Percentiles rank a stretch among this genome's conserved stretches.
Conservation (phyloP, 805 yeast genomes). For the Ogataea paradorogensis region DNA sequence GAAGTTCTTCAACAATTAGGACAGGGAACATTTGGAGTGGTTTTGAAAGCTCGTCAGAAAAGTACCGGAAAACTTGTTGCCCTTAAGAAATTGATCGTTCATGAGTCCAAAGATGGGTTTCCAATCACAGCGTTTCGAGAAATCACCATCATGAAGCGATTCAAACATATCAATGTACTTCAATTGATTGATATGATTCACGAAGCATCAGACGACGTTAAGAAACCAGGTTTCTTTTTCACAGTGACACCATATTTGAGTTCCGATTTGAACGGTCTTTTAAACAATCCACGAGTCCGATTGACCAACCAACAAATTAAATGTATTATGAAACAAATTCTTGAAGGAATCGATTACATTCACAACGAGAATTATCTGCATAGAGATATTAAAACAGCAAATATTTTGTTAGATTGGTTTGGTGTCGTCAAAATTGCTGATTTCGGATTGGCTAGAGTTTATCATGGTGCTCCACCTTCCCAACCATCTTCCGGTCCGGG, state of each 20-base stretch:
- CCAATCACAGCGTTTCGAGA: slow-evolving; percentile 96
- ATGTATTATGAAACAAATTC: slow-evolving; percentile 73
- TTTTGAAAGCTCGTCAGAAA: slow-evolving; percentile 66
- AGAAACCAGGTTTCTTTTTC: slow-evolving; percentile 49
- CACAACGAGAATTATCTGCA: slow-evolving; percentile 66
- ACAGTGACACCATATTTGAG: slow-evolving; percentile 94
- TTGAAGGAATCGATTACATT: slow-evolving; percentile 77
- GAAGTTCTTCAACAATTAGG: slow-evolving; percentile 50
- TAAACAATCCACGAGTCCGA: slow-evolving; percentile 70
- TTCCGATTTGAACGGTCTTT: slow-evolving; percentile 83
- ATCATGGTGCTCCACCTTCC: slow-evolving; percentile 36
- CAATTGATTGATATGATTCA: slow-evolving; percentile 78
- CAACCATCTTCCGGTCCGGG: slow-evolving; percentile 39
- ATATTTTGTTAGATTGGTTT: slow-evolving; percentile 69
- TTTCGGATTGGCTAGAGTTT: slow-evolving; percentile 83
- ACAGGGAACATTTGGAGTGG: slow-evolving; percentile 89
- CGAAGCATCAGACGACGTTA: slow-evolving; percentile 36
- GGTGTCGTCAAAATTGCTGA: slow-evolving; percentile 91
- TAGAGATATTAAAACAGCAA: slow-evolving; percentile 96
- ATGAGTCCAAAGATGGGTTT: slow-evolving; percentile 74
- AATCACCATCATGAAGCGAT: slow-evolving; percentile 70
- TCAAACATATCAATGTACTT: slow-evolving; percentile 69
- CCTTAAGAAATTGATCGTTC: slow-evolving; percentile 77
- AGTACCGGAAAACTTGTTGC: slow-evolving; percentile 70
- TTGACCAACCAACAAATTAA: slow-evolving; percentile 71